phyloP scores from a whole-genome alignment of 345 rosid genomes.

The Microthlaspi erraticum region DNA sequence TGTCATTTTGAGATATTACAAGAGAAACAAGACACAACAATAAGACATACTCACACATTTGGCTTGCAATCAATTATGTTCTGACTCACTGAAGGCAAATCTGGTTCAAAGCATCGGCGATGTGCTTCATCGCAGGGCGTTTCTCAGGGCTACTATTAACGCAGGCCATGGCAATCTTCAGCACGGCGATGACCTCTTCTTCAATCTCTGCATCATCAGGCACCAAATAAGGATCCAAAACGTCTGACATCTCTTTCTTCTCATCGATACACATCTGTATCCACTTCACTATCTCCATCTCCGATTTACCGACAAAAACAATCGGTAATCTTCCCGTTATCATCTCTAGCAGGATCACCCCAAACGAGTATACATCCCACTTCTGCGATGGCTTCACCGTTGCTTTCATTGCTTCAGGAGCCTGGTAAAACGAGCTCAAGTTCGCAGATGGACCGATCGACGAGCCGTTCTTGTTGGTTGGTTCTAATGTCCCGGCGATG shows the following conservation, averaged over 20 bases:
- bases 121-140: slow-evolving; percentile 82
- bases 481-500: slow-evolving; percentile 74
- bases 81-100: slow-evolving; percentile 27
- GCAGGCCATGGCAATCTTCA: slow-evolving; percentile 84
- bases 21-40: slow-evolving; percentile 13
- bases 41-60: background rate
- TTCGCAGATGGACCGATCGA: slow-evolving; percentile 51
- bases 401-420: slow-evolving; percentile 81
- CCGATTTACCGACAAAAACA: slow-evolving; percentile 59
- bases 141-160: slow-evolving; percentile 69
- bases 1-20: slow-evolving; percentile 26
- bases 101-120: slow-evolving; percentile 56
- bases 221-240: slow-evolving; percentile 72
- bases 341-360: slow-evolving; percentile 90
- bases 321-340: slow-evolving; percentile 72
- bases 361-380: slow-evolving; percentile 93
- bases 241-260: slow-evolving; percentile 76
- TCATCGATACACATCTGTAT: slow-evolving; percentile 89
- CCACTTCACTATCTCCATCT: slow-evolving; percentile 87
- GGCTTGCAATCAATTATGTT: background rate
- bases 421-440: slow-evolving; percentile 71
- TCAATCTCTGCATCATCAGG: slow-evolving; percentile 77
- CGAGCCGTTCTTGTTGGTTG: slow-evolving; percentile 53
- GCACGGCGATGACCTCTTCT: slow-evolving; percentile 81
- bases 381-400: slow-evolving; percentile 86